Conservation (phyloP, 2,329 filamentous ascomycete species). For the Cercospora nicotianae region DNA sequence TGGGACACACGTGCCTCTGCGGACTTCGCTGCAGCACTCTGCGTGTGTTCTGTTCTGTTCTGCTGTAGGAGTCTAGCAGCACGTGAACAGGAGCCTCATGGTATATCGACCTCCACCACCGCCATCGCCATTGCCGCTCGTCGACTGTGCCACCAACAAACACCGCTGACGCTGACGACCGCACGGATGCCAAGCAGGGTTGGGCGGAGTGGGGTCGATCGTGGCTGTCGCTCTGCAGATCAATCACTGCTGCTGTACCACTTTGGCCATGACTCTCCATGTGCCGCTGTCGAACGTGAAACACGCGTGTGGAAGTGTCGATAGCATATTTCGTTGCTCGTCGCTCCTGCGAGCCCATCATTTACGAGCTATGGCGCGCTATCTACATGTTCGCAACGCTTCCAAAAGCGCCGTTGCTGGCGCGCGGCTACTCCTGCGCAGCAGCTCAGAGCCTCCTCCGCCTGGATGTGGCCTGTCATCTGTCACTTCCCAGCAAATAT, state of each 20-base stretch:
- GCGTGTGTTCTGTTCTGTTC: neutral
- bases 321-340: neutral
- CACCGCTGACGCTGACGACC: neutral
- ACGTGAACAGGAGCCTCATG: neutral
- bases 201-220: neutral
- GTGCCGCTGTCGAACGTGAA: neutral
- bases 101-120: neutral
- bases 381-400: conserved; percentile 15
- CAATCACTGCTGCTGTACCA: neutral
- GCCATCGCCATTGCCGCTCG: neutral
- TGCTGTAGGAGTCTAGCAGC: neutral
- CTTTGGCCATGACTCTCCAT: neutral
- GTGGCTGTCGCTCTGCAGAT: neutral
- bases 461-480: neutral
- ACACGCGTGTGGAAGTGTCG: neutral
- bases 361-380: conserved; percentile 2
- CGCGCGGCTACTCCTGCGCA: conserved; percentile 2
- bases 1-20: neutral
- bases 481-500: neutral
- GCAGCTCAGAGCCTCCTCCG: neutral
- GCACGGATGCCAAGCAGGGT: conserved; percentile 1
- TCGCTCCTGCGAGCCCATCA: neutral
- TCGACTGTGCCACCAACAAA: neutral
- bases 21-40: neutral
- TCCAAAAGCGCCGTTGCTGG: conserved; percentile 12